Base-by-base conservation (phyloP, 2,329 filamentous ascomycete species). In the Zasmidium citrigriseum region DNA sequence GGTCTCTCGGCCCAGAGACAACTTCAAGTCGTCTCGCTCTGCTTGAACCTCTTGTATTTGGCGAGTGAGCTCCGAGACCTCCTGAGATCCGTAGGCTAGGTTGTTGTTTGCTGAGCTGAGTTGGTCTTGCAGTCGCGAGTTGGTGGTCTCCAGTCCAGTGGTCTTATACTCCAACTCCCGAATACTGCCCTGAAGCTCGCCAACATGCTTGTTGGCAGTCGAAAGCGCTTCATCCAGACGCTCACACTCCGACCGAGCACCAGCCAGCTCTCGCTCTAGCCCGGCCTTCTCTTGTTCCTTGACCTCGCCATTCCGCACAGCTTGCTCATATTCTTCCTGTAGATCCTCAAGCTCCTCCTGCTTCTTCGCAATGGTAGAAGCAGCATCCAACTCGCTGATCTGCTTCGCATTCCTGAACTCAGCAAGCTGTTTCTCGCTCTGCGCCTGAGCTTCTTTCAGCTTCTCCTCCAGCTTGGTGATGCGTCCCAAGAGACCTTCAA, bases 271-370 rank as follows among this genome's bases (percentile, higher is more conserved):
- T 25, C 50, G 62, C 46, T 46, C 45, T 29, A 57, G 5, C 5
- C 14, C 34, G 10, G 48, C 29, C 49, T 41, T 38, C n/a, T 57
- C 55, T 21, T 38, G 48, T 14, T 25, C 27, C 44, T 52, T 52
- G 20, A 20, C 22, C 2, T 53, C 29, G 7, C 54, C 57, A 44
- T 46, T 34, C 46, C 46, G 57, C 16, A 55, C 38, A 23, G 54
- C 58, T 27, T 60, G 38, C n/a, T 54, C 55, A 3, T 77, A 55
- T 23, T 75, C 64, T 46, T 76, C 71, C 23, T 78, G 73, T 12
- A 77, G 63, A 44, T 77, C 74, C 23, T 79, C 77, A 3, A 80
- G 54, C 4, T 72, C 69, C 55, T 82, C 79, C 27, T 81, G 76
- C 56, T 77, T 79, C 20, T 74, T 75, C 1, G 77, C 77, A 3